Conservation (phyloP, 2,329 filamentous ascomycete species). For the Escovopsis sp. region DNA sequence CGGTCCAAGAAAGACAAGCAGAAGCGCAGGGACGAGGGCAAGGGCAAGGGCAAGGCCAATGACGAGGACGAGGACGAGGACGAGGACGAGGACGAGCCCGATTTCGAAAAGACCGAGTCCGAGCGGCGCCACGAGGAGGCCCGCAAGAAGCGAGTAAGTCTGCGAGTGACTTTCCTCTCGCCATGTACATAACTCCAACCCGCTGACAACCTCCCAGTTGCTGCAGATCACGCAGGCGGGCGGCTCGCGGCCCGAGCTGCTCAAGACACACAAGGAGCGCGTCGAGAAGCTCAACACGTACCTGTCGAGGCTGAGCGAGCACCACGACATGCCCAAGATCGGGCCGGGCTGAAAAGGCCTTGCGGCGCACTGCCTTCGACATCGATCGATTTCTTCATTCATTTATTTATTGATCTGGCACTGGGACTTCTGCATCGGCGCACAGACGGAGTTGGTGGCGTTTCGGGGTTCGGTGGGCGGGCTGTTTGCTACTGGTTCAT, state of each 20-base stretch:
- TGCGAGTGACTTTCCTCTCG: too few relatives aligned
- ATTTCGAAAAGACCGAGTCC: slow-evolving; percentile 60
- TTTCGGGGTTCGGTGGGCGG: slow-evolving; percentile 3
- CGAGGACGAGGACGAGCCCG: slow-evolving; percentile 15
- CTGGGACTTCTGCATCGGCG: too few relatives aligned
- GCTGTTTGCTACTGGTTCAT: too few relatives aligned
- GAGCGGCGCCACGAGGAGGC: slow-evolving; percentile 71
- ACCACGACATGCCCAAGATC: slow-evolving; percentile 85
- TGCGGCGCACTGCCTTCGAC: not conserved
- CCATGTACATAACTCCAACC: too few relatives aligned
- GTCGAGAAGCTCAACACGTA: slow-evolving; percentile 95
- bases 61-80: slow-evolving; percentile 17
- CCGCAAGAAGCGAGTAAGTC: slow-evolving; percentile 63
- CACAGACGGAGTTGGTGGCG: slow-evolving; percentile 12
- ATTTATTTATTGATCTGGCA: too few relatives aligned
- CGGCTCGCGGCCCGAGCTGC: slow-evolving; percentile 51
- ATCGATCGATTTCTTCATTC: too few relatives aligned
- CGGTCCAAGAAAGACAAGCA: slow-evolving; percentile 7
- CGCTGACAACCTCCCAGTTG: not conserved
- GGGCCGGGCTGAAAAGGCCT: slow-evolving; percentile 34
- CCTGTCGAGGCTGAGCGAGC: slow-evolving; percentile 79
- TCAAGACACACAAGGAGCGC: slow-evolving; percentile 93
- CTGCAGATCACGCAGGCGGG: slow-evolving; percentile 54
- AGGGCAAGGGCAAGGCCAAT: slow-evolving; percentile 11
- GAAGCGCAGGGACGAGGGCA: slow-evolving; percentile 11